phyloP scores from a whole-genome alignment of 176 grass and related monocot genomes.

The Triticum aestivum region DNA sequence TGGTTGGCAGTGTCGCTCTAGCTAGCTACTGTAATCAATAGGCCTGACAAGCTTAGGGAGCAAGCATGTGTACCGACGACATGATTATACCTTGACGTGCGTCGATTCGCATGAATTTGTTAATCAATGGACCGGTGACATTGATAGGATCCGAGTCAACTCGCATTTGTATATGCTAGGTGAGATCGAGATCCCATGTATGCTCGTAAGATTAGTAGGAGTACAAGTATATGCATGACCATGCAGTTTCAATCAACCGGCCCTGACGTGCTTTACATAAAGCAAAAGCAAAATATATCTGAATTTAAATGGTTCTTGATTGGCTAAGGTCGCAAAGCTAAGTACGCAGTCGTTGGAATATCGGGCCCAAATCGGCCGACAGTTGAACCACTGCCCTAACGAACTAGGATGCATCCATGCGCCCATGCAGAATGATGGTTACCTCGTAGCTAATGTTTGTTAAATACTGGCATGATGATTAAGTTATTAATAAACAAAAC shows the following conservation, averaged over 20 bases:
- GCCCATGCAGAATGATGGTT: neutral
- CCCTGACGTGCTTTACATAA: neutral
- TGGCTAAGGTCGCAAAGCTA: neutral
- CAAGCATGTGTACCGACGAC: neutral
- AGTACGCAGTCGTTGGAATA: neutral
- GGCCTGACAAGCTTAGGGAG: neutral
- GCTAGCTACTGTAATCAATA: neutral
- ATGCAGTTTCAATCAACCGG: neutral
- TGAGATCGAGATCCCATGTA: neutral
- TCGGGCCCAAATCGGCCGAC: neutral
- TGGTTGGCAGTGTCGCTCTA: neutral
- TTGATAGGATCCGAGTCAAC: neutral
- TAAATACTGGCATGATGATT: neutral
- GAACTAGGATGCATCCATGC: neutral
- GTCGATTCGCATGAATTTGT: neutral
- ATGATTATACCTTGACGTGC: neutral
- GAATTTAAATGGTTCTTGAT: neutral
- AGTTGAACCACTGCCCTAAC: slow-evolving; percentile 10
- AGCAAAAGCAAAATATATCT: too few relatives aligned
- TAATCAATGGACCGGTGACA: neutral
- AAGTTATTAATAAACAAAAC: neutral
- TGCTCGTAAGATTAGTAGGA: neutral
- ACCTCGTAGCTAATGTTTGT: neutral
- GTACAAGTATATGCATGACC: neutral
- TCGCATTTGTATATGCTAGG: neutral